Evolutionary conservation across 129 eudicot species (phyloP).

Genomic region (Scalesia atractyloides): DNA sequence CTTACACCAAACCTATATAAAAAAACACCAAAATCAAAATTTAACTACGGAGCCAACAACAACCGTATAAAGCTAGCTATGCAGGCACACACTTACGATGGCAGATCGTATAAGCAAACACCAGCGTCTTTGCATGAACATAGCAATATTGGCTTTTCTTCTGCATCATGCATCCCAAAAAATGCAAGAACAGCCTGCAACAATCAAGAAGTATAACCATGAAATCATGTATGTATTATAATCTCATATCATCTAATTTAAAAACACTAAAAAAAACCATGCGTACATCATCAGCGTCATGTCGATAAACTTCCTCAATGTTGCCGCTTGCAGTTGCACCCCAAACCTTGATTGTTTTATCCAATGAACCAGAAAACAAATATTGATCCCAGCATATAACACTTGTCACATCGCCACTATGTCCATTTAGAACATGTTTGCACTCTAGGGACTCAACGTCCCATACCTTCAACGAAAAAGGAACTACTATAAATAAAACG

Average conservation of each 20-base stretch:
- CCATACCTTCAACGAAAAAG: too few relatives aligned
- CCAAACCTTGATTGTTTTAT: slow-evolving; percentile 65
- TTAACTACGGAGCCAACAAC: too few relatives aligned
- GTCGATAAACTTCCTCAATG: slow-evolving; percentile 48
- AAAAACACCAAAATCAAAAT: too few relatives aligned
- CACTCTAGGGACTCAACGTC: too few relatives aligned
- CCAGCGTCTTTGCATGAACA: slow-evolving; percentile 52
- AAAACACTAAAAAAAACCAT: too few relatives aligned
- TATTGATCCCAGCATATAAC: slow-evolving; percentile 65
- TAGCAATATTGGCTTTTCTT: slow-evolving; percentile 45
- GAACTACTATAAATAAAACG: too few relatives aligned
- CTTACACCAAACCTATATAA: slow-evolving; percentile 8
- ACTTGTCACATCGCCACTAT: slow-evolving; percentile 24
- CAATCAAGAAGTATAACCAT: neutral
- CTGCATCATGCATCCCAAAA: slow-evolving; percentile 49
- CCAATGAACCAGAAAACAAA: slow-evolving; percentile 63
- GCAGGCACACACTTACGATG: slow-evolving; percentile 42
- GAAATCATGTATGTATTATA: too few relatives aligned
- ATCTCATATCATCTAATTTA: too few relatives aligned
- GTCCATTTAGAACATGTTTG: slow-evolving; percentile 33
- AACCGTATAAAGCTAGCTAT: too few relatives aligned
- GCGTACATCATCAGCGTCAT: slow-evolving; percentile 49
- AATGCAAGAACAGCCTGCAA: slow-evolving; percentile 55
- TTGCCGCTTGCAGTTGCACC: slow-evolving; percentile 55
- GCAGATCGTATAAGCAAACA: slow-evolving; percentile 57